Percentiles rank a stretch among this genome's conserved stretches.
Conservation (phyloP, 1,284 basidiomycete genomes). For the Pyrrhoderma lamaoense region DNA sequence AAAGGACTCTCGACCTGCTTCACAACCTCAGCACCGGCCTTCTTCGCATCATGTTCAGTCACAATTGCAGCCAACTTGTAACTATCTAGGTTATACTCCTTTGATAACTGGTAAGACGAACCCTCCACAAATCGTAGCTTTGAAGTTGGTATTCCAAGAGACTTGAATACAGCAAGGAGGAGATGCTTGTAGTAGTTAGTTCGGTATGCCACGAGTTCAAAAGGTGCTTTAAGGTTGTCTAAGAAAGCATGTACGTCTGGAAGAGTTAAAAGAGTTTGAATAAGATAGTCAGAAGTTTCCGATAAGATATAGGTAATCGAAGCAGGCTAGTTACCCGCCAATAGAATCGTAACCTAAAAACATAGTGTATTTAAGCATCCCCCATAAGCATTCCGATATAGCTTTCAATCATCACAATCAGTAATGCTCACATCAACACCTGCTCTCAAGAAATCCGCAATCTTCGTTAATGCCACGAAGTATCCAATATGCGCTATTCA, state of each 20-base stretch:
- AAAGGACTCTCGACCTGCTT: slow-evolving; percentile 94
- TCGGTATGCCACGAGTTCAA: slow-evolving; percentile 87
- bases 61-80: slow-evolving; percentile 87
- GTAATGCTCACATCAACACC: slow-evolving; percentile 61
- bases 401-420: not conserved
- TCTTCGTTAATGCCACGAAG: slow-evolving; percentile 92
- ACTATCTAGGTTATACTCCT: slow-evolving; percentile 93
- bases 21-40: slow-evolving; percentile 98
- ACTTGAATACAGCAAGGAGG: slow-evolving; percentile 77
- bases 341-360: slow-evolving; percentile 72
- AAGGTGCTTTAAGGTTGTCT: slow-evolving; percentile 94
- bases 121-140: slow-evolving; percentile 85
- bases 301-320: not conserved
- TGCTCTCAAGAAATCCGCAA: slow-evolving; percentile 92
- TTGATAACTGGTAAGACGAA: slow-evolving; percentile 86
- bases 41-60: slow-evolving; percentile 94
- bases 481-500: slow-evolving; percentile 89
- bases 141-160: slow-evolving; percentile 87
- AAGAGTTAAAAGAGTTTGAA: not conserved
- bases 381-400: slow-evolving; percentile 8
- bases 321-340: slow-evolving; percentile 58
- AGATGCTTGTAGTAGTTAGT: slow-evolving; percentile 88
- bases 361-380: not conserved
- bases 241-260: slow-evolving; percentile 95
- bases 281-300: not conserved